These are phyloP conservation scores for Fragaria vesca DNA, from an alignment of 306 rosid genomes.

Conservation along the genomic window DNA sequence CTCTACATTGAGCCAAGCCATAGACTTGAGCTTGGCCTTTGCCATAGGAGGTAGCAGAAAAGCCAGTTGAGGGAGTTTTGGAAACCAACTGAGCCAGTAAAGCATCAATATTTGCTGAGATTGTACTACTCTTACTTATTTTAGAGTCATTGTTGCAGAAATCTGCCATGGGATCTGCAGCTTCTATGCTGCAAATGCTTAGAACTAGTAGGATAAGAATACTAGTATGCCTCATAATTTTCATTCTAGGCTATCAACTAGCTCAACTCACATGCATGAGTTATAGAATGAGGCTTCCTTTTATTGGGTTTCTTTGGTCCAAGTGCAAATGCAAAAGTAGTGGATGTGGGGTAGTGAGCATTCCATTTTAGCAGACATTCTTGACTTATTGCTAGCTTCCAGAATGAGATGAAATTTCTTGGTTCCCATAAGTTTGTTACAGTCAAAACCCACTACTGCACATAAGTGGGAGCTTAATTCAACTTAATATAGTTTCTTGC, in stretches of 20 bases:
- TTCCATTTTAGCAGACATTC: background rate
- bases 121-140: slow-evolving; percentile 28
- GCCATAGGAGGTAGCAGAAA: slow-evolving; percentile 36
- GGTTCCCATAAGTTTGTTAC: background rate
- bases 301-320: background rate
- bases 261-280: slow-evolving; percentile 12
- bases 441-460: background rate
- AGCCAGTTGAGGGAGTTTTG: slow-evolving; percentile 47
- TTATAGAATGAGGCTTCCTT: background rate
- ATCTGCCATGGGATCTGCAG: slow-evolving; percentile 46
- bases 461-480: background rate
- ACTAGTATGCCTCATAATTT: slow-evolving; percentile 22
- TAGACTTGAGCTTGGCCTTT: slow-evolving; percentile 38
- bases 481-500: background rate
- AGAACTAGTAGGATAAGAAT: slow-evolving; percentile 35
- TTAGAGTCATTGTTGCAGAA: slow-evolving; percentile 48
- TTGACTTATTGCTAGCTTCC: slow-evolving; percentile 7
- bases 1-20: slow-evolving; percentile 66
- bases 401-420: background rate
- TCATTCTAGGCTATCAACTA: background rate
- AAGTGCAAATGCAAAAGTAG: background rate
- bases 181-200: slow-evolving; percentile 35
- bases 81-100: slow-evolving; percentile 43
- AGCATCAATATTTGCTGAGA: slow-evolving; percentile 45
- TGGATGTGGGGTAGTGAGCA: background rate